These are phyloP conservation scores for Phlebiopsis flavidoalba DNA, from an alignment of 768 basidiomycete species.

Conservation along the genomic window DNA sequence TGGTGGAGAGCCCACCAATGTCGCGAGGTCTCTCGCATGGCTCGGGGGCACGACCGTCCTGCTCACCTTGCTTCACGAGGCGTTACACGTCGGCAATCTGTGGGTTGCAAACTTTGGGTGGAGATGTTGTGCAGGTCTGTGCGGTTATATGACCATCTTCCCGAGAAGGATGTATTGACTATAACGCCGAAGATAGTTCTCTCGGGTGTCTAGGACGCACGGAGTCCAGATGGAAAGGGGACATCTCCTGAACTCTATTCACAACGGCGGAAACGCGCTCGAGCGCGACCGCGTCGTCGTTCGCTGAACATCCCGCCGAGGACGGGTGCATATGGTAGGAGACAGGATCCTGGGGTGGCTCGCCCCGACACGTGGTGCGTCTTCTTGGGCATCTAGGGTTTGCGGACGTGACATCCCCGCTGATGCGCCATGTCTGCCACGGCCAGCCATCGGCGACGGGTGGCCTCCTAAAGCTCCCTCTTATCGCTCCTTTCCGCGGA, in stretches of 20 bases:
- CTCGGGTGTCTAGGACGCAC: constrained; percentile 50
- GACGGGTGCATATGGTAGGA: constrained; percentile 60
- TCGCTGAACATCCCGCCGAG: constrained; percentile 66
- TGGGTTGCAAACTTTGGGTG: constrained; percentile 82
- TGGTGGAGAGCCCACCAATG: constrained; percentile 54
- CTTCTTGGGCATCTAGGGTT: constrained; percentile 21
- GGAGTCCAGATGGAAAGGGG: constrained; percentile 51
- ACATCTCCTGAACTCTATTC: constrained; percentile 57
- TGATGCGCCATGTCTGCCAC: not conserved
- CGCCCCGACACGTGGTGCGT: constrained; percentile 66
- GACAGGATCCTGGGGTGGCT: constrained; percentile 71
- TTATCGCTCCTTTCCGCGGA: no score
- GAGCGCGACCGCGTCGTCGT: constrained; percentile 62
- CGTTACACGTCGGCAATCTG: constrained; percentile 50
- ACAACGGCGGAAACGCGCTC: constrained; percentile 64
- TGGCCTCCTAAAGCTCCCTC: constrained; percentile 36
- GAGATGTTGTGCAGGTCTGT: constrained; percentile 75
- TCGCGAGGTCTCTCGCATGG: constrained; percentile 61
- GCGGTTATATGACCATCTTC: not conserved
- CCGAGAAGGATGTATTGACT: not conserved
- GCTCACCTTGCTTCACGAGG: constrained; percentile 65
- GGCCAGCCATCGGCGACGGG: constrained; percentile 30
- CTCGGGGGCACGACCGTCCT: constrained; percentile 81
- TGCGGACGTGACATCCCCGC: not conserved
- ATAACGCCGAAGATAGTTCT: constrained; percentile 16